These are phyloP conservation scores for Chamaecrista fasciculata DNA, from an alignment of 306 rosid genomes.

Conservation along the genomic window DNA sequence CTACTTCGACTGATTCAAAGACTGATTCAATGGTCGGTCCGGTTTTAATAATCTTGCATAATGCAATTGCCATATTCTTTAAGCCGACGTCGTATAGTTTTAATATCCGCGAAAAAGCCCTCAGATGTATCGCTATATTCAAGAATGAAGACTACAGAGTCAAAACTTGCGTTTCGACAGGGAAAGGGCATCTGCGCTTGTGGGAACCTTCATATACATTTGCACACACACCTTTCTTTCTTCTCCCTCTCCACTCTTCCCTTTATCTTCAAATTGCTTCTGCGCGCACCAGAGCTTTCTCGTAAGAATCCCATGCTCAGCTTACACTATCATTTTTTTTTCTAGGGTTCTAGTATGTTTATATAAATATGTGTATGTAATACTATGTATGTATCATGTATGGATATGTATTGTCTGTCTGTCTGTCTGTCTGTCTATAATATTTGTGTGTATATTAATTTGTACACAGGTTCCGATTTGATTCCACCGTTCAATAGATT, in stretches of 20 bases:
- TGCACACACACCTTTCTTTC: neutral
- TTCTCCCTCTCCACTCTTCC: neutral
- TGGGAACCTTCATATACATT: neutral
- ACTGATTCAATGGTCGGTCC: too few species aligned
- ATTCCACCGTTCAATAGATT: neutral
- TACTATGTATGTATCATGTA: too few species aligned
- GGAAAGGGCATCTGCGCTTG: neutral
- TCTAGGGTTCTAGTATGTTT: conserved; percentile 16
- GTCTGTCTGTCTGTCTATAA: too few species aligned
- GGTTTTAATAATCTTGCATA: too few species aligned
- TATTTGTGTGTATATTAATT: too few species aligned
- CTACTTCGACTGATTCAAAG: too few species aligned
- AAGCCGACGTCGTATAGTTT: too few species aligned
- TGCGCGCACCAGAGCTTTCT: neutral
- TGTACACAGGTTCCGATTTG: too few species aligned
- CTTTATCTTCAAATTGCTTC: neutral
- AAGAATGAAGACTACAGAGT: neutral
- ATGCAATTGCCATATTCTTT: too few species aligned
- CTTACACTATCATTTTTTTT: neutral
- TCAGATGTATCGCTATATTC: neutral
- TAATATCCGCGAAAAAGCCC: too few species aligned
- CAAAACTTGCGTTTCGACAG: neutral
- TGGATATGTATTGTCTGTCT: too few species aligned
- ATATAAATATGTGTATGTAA: too few species aligned
- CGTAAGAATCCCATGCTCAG: neutral